Evolutionary conservation across 331 rosid species (phyloP), one percentile per base, ranked within the genome.

Genomic region (Saraca asoca): DNA sequence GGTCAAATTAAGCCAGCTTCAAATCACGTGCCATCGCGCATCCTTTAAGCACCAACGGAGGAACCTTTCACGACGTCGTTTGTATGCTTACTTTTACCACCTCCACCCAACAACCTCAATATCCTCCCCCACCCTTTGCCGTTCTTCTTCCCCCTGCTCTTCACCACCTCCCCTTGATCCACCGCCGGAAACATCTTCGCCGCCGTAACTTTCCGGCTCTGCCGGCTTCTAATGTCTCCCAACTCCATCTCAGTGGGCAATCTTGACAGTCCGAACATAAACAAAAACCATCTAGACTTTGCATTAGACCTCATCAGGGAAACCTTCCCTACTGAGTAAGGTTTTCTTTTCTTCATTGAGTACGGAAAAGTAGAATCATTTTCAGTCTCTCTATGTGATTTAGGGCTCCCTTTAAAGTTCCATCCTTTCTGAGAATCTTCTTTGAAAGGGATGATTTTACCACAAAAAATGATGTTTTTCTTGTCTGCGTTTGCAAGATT

Each of bases 401-500:
- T n/a, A 51, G 14, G 18, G 63, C 7, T 54, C 53, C 24, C 38
- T 39, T 70, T 54, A 37, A 70, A 66, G 14, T 72, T 74, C 9
- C 71, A 56, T 5, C 17, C 35, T 16, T 59, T 52, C 14, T 8
- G 13, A 10, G 29, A 68, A 9, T 68, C 66, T 19, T 79, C 90
- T 57, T 58, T 81, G 77, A 61, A 76, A 14, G 88, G 83, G 35
- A 92, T 92, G 70, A 89, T 76, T 66, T 87, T 92, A 5, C 98
- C 98, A 7, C 98, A 92, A 43, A 92, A 92, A 72, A 92, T 78
- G 35, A 92, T 80, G 60, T 80, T 67, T 12, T 78, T 70, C 13
- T n/a, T n/a, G n/a, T 72, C 67, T 13, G 73, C 56, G 11, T 50
- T 24, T 7, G 81, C 12, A 64, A 29, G 41, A 7, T 56, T 18